Evolutionary conservation across 2,329 filamentous ascomycete genomes (phyloP).

Genomic region (Mollisiaceae sp.): DNA sequence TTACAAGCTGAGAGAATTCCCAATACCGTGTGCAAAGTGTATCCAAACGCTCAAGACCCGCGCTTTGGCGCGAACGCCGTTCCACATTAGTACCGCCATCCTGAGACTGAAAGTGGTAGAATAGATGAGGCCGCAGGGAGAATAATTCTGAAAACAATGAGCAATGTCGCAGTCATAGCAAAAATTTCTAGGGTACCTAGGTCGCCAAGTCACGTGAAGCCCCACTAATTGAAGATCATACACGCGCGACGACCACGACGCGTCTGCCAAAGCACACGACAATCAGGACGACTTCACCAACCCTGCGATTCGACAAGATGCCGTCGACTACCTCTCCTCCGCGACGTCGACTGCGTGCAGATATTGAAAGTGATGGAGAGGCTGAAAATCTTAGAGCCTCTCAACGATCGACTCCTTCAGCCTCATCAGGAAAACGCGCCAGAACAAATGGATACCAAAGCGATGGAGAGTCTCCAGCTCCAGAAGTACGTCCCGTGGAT

Average conservation of each 20-base stretch:
- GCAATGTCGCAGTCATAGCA: neutral
- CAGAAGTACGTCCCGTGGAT: constrained; percentile 9
- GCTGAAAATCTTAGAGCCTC: constrained; percentile 29
- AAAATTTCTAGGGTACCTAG: neutral
- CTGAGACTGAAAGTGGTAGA: neutral
- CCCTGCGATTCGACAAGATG: constrained; percentile 4
- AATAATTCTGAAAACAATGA: neutral
- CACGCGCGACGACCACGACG: neutral
- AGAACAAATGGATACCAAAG: constrained; percentile 31
- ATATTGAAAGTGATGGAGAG: constrained; percentile 38
- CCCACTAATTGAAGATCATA: neutral
- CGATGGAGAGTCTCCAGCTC: constrained; percentile 23
- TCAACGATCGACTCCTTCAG: constrained; percentile 29
- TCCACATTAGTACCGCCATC: neutral
- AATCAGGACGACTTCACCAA: neutral
- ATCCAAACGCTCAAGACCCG: neutral
- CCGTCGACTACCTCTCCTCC: constrained; percentile 10
- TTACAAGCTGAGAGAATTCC: neutral
- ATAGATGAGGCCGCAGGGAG: neutral
- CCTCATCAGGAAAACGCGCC: constrained; percentile 35
- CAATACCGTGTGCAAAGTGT: neutral
- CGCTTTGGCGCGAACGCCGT: neutral
- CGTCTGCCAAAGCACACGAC: neutral
- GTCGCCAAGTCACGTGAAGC: neutral
- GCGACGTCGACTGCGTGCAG: constrained; percentile 29